Evolutionary conservation across 306 rosid species (phyloP).

Genomic region (Vigna angularis): DNA sequence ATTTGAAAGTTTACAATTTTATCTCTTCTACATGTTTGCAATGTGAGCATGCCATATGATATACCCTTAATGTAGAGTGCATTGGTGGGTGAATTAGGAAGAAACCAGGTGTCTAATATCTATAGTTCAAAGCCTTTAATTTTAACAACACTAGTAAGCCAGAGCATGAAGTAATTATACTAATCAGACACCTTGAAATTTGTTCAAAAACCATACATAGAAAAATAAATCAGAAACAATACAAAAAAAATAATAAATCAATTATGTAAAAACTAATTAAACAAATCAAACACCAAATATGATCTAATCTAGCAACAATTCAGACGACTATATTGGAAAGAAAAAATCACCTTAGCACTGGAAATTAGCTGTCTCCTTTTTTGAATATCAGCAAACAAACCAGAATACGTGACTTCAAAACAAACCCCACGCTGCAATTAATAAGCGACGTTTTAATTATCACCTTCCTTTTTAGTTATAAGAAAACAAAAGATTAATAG

Average conservation of each 20-base stretch:
- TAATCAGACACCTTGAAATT: not conserved
- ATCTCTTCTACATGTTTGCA: not conserved
- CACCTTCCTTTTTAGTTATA: not conserved
- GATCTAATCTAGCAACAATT: slow-evolving; percentile 3
- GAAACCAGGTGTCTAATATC: not conserved
- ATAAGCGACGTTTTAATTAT: slow-evolving; percentile 26
- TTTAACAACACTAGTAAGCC: not conserved
- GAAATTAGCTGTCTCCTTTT: slow-evolving; percentile 74
- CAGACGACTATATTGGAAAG: slow-evolving; percentile 10
- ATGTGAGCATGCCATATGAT: not conserved
- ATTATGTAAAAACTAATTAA: not conserved
- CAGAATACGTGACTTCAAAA: slow-evolving; percentile 76
- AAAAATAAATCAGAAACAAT: not conserved
- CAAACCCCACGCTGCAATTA: slow-evolving; percentile 74
- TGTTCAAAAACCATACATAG: not conserved
- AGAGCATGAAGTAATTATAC: not conserved
- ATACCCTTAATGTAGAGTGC: not conserved
- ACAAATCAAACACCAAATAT: not conserved
- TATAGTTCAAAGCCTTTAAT: not conserved
- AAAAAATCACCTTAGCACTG: slow-evolving; percentile 67
- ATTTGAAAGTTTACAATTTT: not conserved
- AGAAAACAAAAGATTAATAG: not conserved
- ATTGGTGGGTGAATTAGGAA: not conserved
- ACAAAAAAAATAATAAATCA: not conserved
- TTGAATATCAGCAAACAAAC: slow-evolving; percentile 59